Percentiles rank a stretch among this genome's conserved stretches.
Evolutionary conservation across 2,329 filamentous ascomycete genomes (phyloP).

Genomic region (Byssothecium circinans): DNA sequence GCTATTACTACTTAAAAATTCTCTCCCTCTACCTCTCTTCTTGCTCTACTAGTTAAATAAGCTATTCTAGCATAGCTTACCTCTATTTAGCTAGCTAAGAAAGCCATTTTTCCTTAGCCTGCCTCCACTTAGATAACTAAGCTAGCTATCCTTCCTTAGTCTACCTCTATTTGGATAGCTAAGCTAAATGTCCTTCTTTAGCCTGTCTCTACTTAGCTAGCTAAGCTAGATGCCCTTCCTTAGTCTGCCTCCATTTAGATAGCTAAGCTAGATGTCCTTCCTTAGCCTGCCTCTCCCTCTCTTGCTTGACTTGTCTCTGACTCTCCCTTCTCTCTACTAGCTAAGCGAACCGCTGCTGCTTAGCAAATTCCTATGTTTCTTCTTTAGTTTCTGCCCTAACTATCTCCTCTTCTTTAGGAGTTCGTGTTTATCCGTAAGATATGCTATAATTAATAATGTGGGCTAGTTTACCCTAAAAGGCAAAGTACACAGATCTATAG

Average conservation of each 20-base stretch:
- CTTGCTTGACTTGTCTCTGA: neutral
- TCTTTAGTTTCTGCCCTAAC: neutral
- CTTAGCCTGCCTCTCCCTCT: constrained; percentile 1
- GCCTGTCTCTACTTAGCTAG: neutral
- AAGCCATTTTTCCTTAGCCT: neutral
- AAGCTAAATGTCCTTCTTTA: neutral
- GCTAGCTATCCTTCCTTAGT: constrained; percentile 1
- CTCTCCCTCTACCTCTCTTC: neutral
- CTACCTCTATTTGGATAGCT: neutral
- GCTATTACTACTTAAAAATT: too few species aligned
- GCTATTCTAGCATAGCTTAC: neutral
- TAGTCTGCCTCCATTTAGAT: neutral
- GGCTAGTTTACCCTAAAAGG: constrained; percentile 22
- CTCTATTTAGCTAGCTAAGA: constrained; percentile 1
- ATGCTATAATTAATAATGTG: constrained; percentile 2
- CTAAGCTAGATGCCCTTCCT: constrained; percentile 1
- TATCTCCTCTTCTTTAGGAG: neutral
- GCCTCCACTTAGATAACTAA: neutral
- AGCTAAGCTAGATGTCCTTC: constrained; percentile 1
- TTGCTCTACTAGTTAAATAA: neutral
- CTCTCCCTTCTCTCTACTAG: constrained; percentile 1
- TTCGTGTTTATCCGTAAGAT: neutral
- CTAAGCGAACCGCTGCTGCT: constrained; percentile 1
- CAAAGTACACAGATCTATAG: constrained; percentile 22
- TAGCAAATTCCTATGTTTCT: neutral